Evolutionary conservation across 2,329 filamentous ascomycete genomes (phyloP).

Genomic region (Xylariaceae sp.): DNA sequence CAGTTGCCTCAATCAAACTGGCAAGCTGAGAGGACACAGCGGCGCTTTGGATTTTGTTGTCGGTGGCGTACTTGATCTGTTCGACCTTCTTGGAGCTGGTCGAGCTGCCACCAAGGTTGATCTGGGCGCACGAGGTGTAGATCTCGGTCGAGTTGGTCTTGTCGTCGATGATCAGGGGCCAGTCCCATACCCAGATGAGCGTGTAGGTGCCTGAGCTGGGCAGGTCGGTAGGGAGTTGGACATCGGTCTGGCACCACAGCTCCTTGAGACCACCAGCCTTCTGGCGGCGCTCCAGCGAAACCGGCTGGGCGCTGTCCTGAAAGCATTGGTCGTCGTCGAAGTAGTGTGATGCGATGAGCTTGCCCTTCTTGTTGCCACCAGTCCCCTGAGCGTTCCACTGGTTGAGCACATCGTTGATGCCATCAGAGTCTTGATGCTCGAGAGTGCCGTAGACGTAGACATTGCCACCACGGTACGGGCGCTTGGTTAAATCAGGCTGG

Average conservation of each 20-base stretch:
- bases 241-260: conserved; percentile 76
- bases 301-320: conserved; percentile 51
- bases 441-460: conserved; percentile 71
- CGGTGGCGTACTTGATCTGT: conserved; percentile 36
- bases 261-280: conserved; percentile 52
- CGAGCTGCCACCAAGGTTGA: conserved; percentile 27
- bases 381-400: conserved; percentile 76
- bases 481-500: conserved; percentile 54
- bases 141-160: conserved; percentile 49
- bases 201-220: conserved; percentile 65
- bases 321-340: conserved; percentile 92
- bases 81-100: conserved; percentile 29
- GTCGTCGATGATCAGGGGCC: conserved; percentile 58
- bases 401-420: conserved; percentile 56
- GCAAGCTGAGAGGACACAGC: conserved; percentile 44
- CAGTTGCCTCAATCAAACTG: conserved; percentile 34
- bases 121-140: conserved; percentile 51
- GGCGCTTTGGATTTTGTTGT: conserved; percentile 25
- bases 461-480: conserved; percentile 59
- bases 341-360: conserved; percentile 70
- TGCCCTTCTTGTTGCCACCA: conserved; percentile 74
- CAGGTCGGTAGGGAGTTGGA: conserved; percentile 67
- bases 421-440: conserved; percentile 43
- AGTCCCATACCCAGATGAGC: conserved; percentile 97
- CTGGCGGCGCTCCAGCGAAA: conserved; percentile 52